phyloP scores from a whole-genome alignment of 2,329 filamentous ascomycete species.

The Colletotrichum navitas region DNA sequence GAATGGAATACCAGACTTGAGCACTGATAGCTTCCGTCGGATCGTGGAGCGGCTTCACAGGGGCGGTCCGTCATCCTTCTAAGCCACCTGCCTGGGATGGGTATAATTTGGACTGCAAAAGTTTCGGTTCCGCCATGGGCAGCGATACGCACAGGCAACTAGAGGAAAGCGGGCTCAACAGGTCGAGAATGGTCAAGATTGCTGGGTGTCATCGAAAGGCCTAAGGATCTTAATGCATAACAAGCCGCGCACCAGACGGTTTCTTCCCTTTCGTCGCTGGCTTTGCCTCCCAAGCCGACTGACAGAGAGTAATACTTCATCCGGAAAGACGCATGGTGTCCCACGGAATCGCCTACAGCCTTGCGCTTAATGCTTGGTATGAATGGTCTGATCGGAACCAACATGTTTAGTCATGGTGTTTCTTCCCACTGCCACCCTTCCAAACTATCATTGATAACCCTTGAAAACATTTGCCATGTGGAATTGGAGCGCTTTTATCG shows the following conservation, averaged over 20 bases:
- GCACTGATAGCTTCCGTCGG: constrained; percentile 21
- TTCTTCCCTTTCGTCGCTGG: background rate
- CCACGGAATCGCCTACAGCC: background rate
- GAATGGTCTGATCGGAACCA: background rate
- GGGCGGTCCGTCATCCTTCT: background rate
- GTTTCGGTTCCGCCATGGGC: background rate
- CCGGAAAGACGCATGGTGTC: background rate
- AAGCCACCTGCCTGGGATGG: background rate
- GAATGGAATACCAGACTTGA: constrained; percentile 57
- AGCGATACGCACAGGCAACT: background rate
- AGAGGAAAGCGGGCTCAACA: background rate
- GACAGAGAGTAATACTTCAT: background rate
- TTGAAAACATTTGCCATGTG: no score
- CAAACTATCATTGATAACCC: background rate
- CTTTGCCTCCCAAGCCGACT: background rate
- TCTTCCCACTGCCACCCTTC: background rate
- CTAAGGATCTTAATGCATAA: background rate
- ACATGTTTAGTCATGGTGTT: background rate
- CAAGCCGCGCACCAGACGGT: background rate
- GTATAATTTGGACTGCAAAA: background rate
- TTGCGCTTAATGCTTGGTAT: background rate
- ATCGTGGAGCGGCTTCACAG: background rate
- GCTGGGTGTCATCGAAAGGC: background rate
- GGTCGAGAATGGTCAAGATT: background rate
- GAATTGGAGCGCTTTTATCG: background rate